A percentile compares a stretch with the other conserved stretches of the same genome.
Evolutionary conservation across 257 asterid genomes (phyloP).

Genomic region (Striga asiatica): DNA sequence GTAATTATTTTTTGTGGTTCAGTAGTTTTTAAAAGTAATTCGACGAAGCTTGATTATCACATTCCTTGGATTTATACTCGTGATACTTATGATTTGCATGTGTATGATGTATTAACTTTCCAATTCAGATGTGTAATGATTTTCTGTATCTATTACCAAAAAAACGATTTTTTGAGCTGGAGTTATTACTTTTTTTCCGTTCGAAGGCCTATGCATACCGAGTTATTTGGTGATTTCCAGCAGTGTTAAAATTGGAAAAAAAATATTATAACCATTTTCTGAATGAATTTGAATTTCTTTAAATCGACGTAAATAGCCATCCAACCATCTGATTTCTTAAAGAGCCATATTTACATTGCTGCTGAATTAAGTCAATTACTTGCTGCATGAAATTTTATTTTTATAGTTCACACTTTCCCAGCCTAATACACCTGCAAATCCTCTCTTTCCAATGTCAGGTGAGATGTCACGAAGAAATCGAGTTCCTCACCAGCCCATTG

Average conservation of each 20-base stretch:
- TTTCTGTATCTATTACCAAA: background rate
- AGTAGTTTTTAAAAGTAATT: background rate
- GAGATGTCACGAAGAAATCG: conserved; percentile 86
- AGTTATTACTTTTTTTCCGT: background rate
- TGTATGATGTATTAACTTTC: background rate
- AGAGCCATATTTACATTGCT: no score
- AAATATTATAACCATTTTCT: background rate
- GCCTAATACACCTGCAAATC: background rate
- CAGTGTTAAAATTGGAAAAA: background rate
- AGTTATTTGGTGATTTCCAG: background rate
- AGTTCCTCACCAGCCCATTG: conserved; percentile 55
- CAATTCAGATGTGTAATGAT: background rate
- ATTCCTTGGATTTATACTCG: background rate
- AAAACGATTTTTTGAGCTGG: conserved; percentile 3
- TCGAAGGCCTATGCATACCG: background rate
- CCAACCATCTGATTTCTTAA: no score
- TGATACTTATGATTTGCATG: conserved; percentile 1
- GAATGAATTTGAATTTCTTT: background rate
- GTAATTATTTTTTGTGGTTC: background rate
- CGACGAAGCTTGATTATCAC: background rate
- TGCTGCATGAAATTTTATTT: background rate
- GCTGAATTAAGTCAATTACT: background rate
- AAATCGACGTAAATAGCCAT: background rate
- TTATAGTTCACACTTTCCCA: background rate
- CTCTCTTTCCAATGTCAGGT: conserved; percentile 19